These are phyloP conservation scores for Penicillium sp. DNA, from an alignment of 2,329 filamentous ascomycete species.

Conservation along the genomic window DNA sequence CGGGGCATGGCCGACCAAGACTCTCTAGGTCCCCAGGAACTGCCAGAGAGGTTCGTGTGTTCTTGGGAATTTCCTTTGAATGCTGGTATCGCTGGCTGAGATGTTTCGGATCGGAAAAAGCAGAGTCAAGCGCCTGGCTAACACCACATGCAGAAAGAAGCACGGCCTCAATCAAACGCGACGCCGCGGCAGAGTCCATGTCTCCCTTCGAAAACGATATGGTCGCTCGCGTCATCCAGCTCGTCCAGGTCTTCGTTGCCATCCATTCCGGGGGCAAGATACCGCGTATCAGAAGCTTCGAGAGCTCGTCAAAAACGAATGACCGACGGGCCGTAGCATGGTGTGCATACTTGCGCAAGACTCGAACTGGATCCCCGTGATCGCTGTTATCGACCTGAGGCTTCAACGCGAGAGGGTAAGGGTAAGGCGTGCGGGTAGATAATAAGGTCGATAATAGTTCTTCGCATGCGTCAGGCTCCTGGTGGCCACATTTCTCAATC, in stretches of 20 bases:
- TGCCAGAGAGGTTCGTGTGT: constrained; percentile 18
- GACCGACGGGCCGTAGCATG: constrained; percentile 16
- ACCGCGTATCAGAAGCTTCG: constrained; percentile 31
- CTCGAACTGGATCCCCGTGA: constrained; percentile 26
- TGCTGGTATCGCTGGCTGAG: too few species aligned
- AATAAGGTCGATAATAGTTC: constrained; percentile 31
- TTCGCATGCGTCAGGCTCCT: constrained; percentile 36
- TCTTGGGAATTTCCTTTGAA: not conserved
- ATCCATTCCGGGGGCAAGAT: constrained; percentile 38
- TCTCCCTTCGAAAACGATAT: constrained; percentile 35
- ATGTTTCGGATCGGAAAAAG: too few species aligned
- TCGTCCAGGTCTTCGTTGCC: constrained; percentile 36
- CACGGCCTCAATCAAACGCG: constrained; percentile 30
- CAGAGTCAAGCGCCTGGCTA: constrained; percentile 1
- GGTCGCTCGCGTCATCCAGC: constrained; percentile 34
- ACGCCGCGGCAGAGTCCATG: constrained; percentile 29
- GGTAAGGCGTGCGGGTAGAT: constrained; percentile 24
- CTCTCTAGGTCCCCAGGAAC: constrained; percentile 4
- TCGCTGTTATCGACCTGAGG: constrained; percentile 12
- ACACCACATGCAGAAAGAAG: constrained; percentile 28
- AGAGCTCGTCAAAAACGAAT: constrained; percentile 33
- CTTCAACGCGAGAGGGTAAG: constrained; percentile 27
- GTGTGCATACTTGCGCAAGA: constrained; percentile 29
- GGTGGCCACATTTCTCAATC: constrained; percentile 28
- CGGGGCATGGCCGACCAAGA: constrained; percentile 22